A percentile compares a stretch with the other conserved stretches of the same genome.
Evolutionary conservation across 495 filamentous ascomycete genomes (phyloP).

Genomic region (Penicillium canariense): DNA sequence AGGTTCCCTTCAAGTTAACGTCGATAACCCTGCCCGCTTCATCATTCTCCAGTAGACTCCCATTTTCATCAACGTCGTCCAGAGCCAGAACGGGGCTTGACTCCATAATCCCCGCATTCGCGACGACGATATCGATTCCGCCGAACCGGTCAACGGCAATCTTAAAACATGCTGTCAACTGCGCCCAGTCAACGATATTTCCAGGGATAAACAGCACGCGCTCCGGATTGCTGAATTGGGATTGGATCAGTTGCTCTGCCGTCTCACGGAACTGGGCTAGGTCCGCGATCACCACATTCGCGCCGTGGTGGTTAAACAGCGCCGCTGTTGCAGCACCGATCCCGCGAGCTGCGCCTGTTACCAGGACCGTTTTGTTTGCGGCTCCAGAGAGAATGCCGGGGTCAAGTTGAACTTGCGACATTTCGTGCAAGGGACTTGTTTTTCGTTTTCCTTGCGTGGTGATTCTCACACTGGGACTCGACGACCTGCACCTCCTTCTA

Average conservation of each 20-base stretch:
- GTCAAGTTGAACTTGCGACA: conserved; percentile 12
- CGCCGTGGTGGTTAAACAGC: conserved; percentile 24
- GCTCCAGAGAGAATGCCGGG: conserved; percentile 6
- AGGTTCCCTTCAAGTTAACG: conserved; percentile 35
- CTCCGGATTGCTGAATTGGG: conserved; percentile 13
- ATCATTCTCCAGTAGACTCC: conserved; percentile 17
- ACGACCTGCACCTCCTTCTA: not conserved
- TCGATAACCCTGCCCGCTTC: conserved; percentile 30
- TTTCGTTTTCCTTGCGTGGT: not conserved
- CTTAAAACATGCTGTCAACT: conserved; percentile 52
- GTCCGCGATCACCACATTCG: conserved; percentile 34
- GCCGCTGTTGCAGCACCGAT: conserved; percentile 37
- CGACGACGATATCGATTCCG: conserved; percentile 60
- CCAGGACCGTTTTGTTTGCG: conserved; percentile 26
- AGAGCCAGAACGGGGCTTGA: conserved; percentile 17
- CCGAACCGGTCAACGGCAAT: conserved; percentile 48
- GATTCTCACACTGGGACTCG: not conserved
- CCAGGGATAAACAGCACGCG: conserved; percentile 21
- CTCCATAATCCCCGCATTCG: conserved; percentile 65
- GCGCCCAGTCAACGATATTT: conserved; percentile 26
- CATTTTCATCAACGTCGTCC: conserved; percentile 17
- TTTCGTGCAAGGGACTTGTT: not conserved
- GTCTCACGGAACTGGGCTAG: conserved; percentile 9
- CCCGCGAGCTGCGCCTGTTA: conserved; percentile 41
- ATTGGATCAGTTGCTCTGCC: conserved; percentile 17